Conservation (phyloP, 2,329 filamentous ascomycete species). For the Simplicillium sp. region DNA sequence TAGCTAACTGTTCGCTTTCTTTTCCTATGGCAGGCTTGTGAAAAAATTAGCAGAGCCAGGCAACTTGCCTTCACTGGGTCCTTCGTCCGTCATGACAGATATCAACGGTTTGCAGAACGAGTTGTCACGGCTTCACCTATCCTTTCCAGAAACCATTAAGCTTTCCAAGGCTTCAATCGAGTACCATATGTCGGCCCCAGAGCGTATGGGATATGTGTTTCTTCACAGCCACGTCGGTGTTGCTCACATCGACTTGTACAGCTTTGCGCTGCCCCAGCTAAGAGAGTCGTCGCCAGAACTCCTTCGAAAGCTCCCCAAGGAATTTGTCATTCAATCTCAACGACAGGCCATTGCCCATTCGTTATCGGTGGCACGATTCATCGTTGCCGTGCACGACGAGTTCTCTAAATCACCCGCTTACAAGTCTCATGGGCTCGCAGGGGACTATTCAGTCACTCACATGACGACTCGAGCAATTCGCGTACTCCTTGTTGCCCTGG, state of each 20-base stretch:
- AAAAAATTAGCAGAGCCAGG: slow-evolving; percentile 14
- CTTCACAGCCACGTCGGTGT: slow-evolving; percentile 25
- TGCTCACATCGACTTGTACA: slow-evolving; percentile 28
- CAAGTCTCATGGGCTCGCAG: slow-evolving; percentile 16
- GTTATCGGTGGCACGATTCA: slow-evolving; percentile 25
- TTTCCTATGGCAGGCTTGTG: not conserved
- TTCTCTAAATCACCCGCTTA: slow-evolving; percentile 14
- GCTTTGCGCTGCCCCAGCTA: slow-evolving; percentile 26
- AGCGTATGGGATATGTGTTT: slow-evolving; percentile 25
- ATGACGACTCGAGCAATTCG: slow-evolving; percentile 19
- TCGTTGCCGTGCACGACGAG: slow-evolving; percentile 20
- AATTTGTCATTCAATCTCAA: slow-evolving; percentile 25
- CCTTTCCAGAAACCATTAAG: slow-evolving; percentile 21
- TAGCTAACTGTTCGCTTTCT: too few relatives aligned
- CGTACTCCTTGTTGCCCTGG: slow-evolving; percentile 23
- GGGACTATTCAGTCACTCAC: slow-evolving; percentile 21
- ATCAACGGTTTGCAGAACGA: slow-evolving; percentile 26
- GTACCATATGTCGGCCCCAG: slow-evolving; percentile 18
- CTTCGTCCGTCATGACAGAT: slow-evolving; percentile 25
- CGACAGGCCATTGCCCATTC: slow-evolving; percentile 29
- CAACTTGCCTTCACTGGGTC: too few relatives aligned
- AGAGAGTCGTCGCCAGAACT: slow-evolving; percentile 21
- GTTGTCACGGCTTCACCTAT: slow-evolving; percentile 24
- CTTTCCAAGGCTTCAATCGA: slow-evolving; percentile 23
- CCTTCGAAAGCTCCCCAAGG: slow-evolving; percentile 21